A percentile compares a stretch with the other conserved stretches of the same genome.
Conservation (phyloP, 2,329 filamentous ascomycete species). For the Ascochyta lentis region DNA sequence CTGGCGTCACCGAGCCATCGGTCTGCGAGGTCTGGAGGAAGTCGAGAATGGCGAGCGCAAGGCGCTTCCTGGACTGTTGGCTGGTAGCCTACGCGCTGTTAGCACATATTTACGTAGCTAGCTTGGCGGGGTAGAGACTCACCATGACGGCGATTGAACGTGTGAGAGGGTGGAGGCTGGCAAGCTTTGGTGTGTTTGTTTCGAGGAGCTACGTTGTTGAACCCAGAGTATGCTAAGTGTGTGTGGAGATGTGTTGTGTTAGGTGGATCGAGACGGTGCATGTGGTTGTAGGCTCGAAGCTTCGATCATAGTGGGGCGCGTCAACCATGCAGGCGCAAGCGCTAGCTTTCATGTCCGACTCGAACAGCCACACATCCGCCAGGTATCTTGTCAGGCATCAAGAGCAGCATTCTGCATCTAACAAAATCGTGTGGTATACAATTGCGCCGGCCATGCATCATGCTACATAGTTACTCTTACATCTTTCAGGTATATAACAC, state of each 20-base stretch:
- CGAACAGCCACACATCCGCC: background rate
- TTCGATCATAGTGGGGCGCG: constrained; percentile 23
- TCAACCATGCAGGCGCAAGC: constrained; percentile 3
- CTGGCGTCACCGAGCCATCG: constrained; percentile 85
- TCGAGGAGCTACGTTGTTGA: background rate
- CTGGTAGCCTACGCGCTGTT: constrained; percentile 44
- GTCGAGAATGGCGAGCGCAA: constrained; percentile 96
- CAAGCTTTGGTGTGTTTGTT: background rate
- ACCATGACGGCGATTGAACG: constrained; percentile 38
- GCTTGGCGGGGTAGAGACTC: constrained; percentile 22
- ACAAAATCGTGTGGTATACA: constrained; percentile 14
- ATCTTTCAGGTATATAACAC: constrained; percentile 28
- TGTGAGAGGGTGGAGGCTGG: background rate
- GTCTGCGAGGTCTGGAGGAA: constrained; percentile 84
- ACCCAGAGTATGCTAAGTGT: background rate
- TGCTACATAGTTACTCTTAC: constrained; percentile 42
- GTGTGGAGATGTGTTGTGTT: constrained; percentile 1
- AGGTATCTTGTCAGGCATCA: background rate
- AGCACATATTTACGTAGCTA: constrained; percentile 16
- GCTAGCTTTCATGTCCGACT: constrained; percentile 9
- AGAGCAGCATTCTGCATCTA: background rate
- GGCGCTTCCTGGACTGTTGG: constrained; percentile 73
- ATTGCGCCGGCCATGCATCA: constrained; percentile 25
- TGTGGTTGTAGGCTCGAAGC: constrained; percentile 31
- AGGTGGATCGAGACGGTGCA: background rate